Evolutionary conservation across 2,329 filamentous ascomycete species (phyloP).

Genomic region (Colletotrichum magnum): DNA sequence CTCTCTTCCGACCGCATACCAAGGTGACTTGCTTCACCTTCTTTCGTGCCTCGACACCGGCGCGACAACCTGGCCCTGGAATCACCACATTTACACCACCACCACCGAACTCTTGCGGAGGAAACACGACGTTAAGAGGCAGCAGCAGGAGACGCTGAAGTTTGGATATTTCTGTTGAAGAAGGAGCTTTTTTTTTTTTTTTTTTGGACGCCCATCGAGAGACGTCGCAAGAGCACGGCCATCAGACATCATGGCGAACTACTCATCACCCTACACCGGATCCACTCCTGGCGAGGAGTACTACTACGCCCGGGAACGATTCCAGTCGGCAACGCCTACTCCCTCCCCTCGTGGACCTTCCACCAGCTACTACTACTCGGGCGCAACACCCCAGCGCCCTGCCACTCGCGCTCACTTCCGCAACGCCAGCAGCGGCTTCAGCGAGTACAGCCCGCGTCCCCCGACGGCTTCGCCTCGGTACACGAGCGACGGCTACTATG

Average conservation of each 20-base stretch:
- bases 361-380: constrained; percentile 62
- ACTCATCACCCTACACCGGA: constrained; percentile 60
- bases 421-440: constrained; percentile 58
- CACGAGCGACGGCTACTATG: constrained; percentile 74
- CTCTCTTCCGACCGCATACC: constrained; percentile 73
- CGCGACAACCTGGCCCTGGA: constrained; percentile 52
- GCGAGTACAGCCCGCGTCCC: constrained; percentile 60
- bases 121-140: constrained; percentile 38
- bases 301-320: constrained; percentile 65
- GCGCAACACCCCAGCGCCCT: constrained; percentile 65
- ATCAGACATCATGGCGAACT: constrained; percentile 46
- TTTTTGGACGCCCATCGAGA: constrained; percentile 46
- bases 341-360: constrained; percentile 69
- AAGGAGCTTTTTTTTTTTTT: neutral
- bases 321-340: constrained; percentile 69
- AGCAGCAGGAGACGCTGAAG: constrained; percentile 36
- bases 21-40: constrained; percentile 70
- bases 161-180: constrained; percentile 6
- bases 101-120: constrained; percentile 27
- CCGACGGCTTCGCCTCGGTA: constrained; percentile 71
- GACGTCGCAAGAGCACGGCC: constrained; percentile 50
- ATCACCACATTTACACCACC: constrained; percentile 41
- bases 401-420: constrained; percentile 68
- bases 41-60: constrained; percentile 63
- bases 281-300: constrained; percentile 66